Percentiles rank a stretch among this genome's conserved stretches.
Evolutionary conservation across 495 filamentous ascomycete genomes (phyloP).

Genomic region (Pseudotulostoma volvatum): DNA sequence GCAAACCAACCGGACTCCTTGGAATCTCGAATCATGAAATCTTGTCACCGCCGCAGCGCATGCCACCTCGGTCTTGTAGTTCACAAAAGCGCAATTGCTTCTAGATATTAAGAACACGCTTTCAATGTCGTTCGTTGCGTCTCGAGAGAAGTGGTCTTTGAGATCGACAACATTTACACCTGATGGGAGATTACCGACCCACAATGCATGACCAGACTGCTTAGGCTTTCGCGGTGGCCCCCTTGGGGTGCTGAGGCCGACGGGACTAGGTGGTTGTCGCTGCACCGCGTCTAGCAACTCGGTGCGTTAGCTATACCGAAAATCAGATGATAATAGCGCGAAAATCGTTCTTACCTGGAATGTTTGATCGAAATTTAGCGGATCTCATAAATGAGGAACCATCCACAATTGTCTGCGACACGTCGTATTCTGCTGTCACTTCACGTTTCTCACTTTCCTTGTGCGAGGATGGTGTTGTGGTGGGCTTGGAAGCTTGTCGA

Average conservation of each 20-base stretch:
- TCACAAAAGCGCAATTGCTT: constrained; percentile 96
- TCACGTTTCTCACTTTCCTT: constrained; percentile 11
- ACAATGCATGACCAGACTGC: constrained; percentile 85
- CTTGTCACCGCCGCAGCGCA: constrained; percentile 64
- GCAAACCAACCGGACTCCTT: constrained; percentile 82
- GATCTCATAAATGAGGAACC: constrained; percentile 23
- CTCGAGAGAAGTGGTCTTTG: constrained; percentile 80
- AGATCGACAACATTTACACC: constrained; percentile 62
- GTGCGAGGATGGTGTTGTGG: constrained; percentile 2
- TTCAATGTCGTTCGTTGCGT: constrained; percentile 61
- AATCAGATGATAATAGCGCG: neutral
- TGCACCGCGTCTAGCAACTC: neutral
- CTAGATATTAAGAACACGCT: constrained; percentile 92
- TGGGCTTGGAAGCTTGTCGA: neutral
- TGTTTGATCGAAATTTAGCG: constrained; percentile 3
- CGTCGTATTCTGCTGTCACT: constrained; percentile 16
- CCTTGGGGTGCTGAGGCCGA: constrained; percentile 40
- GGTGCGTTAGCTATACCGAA: too few relatives aligned
- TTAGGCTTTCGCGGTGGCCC: constrained; percentile 88
- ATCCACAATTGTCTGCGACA: constrained; percentile 29
- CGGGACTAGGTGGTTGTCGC: neutral
- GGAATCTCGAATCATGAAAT: constrained; percentile 84
- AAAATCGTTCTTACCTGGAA: constrained; percentile 19
- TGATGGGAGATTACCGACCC: constrained; percentile 89
- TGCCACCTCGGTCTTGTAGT: constrained; percentile 69